phyloP scores from a whole-genome alignment of 345 rosid genomes.

The Gossypium stocksii region DNA sequence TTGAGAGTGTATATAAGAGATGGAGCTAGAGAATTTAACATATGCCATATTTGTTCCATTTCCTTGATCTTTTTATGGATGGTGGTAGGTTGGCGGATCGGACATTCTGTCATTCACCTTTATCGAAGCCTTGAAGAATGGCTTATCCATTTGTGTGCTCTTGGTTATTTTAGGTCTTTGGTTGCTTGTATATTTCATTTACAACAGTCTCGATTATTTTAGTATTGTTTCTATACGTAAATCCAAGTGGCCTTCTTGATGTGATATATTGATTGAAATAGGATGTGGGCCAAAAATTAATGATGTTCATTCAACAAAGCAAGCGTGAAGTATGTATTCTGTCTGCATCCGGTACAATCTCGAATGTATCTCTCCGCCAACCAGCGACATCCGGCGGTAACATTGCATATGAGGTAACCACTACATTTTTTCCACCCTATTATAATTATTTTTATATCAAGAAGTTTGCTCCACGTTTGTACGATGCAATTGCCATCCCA shows the following conservation, averaged over 20 bases:
- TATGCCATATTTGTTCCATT: background rate
- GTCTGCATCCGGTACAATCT: slow-evolving; percentile 84
- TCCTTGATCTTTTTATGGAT: background rate
- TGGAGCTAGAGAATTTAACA: slow-evolving; percentile 3
- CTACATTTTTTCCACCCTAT: background rate
- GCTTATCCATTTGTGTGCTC: background rate
- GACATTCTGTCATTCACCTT: background rate
- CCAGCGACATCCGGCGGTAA: slow-evolving; percentile 74
- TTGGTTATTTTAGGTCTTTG: slow-evolving; percentile 4
- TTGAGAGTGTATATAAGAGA: background rate
- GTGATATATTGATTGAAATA: slow-evolving; percentile 30
- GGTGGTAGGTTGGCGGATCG: background rate
- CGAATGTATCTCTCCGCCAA: slow-evolving; percentile 74
- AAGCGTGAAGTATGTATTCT: slow-evolving; percentile 75
- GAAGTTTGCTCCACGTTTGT: background rate
- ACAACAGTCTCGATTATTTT: background rate
- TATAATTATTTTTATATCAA: background rate
- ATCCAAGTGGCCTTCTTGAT: slow-evolving; percentile 13
- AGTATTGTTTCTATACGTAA: background rate
- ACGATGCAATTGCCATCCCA: background rate
- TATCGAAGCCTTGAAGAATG: background rate
- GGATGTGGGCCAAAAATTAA: slow-evolving; percentile 80
- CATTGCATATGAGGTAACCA: slow-evolving; percentile 71
- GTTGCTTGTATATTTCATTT: background rate
- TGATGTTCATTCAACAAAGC: slow-evolving; percentile 67